Conservation (phyloP, 805 yeast species). For the Lipomyces sp. region DNA sequence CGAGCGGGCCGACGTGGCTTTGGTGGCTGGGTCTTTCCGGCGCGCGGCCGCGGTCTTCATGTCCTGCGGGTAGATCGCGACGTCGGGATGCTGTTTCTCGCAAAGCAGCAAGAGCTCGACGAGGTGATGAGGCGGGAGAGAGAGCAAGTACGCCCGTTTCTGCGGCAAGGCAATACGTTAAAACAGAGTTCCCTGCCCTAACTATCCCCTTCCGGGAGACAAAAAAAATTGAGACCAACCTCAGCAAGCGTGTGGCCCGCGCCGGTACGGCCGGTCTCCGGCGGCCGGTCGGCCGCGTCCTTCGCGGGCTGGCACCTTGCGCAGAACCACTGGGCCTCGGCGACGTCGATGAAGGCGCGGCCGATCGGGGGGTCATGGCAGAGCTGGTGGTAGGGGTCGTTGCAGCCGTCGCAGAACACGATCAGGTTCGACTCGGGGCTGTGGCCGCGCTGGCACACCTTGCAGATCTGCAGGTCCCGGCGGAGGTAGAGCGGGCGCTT, state of each 20-base stretch:
- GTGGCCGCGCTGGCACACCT: constrained; percentile 41
- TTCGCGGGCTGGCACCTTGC: constrained; percentile 40
- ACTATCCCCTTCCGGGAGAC: background rate
- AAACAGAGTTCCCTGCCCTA: no score
- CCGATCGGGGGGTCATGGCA: constrained; percentile 44
- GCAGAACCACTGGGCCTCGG: constrained; percentile 44
- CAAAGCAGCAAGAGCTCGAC: constrained; percentile 41
- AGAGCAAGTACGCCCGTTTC: constrained; percentile 40
- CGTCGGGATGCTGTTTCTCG: constrained; percentile 39
- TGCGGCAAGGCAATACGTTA: background rate
- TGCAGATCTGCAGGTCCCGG: constrained; percentile 35
- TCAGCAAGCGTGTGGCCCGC: constrained; percentile 37
- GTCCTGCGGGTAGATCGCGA: constrained; percentile 42
- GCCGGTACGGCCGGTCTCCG: constrained; percentile 41
- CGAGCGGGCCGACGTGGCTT: no score
- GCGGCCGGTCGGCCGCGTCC: constrained; percentile 35
- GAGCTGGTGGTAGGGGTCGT: constrained; percentile 41
- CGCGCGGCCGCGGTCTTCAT: constrained; percentile 32
- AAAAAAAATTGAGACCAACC: constrained; percentile 6
- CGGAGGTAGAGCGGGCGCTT: constrained; percentile 10
- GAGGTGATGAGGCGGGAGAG: constrained; percentile 41
- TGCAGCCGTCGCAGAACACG: constrained; percentile 44
- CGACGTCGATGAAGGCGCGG: constrained; percentile 40
- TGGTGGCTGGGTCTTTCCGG: background rate
- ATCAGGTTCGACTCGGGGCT: constrained; percentile 39